Evolutionary conservation across 805 yeast genomes (phyloP), one percentile per base, ranked within the genome.

Genomic region (Saturnispora saitoi): DNA sequence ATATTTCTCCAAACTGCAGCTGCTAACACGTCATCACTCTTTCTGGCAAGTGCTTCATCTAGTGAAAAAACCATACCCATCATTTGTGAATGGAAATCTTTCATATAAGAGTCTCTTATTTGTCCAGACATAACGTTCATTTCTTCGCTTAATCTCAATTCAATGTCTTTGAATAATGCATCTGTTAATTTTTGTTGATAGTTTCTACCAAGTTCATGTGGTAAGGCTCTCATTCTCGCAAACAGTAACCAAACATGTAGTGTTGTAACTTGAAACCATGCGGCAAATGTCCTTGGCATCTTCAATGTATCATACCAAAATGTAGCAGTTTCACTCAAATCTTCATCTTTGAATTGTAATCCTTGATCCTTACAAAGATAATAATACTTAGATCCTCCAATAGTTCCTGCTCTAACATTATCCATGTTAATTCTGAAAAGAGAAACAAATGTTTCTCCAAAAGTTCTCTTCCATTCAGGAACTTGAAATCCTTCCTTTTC

Each of bases 181-280:
- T 95, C 96, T 29, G 90, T 86, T 34, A 93, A 68, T 62, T 88
- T 88, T 66, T 90, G 96, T 66, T 93, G 96, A 66, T 90, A 93
- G 61, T 83, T 84, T 57, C 78, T 78, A 37, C 96, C 95, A 62
- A 86, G 81, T 59, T 87, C 83, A 63, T 83, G 83, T 0, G 98
- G 98, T 84, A 93, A 75, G 9, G 95, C 95, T 65, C 99, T 80
- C 96, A 93, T 90, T 62, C 99, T 81, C 15, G 86, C 95, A 55
- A 84, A 83, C 42, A 93, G 72, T 60, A 93, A 81, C 99, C 99
- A 93, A 51, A 86, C 80, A 65, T 93, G 99, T 56, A 93, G 72
- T 1, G 83, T 72, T 6, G 96, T 86, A 53, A 93, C 84, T 67
- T 91, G 98, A 65, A 83, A 91, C 96, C 96, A 91, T 65, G 89